These are phyloP conservation scores for Boletellus ananiceps DNA, from an alignment of 768 basidiomycete species.

Conservation along the genomic window DNA sequence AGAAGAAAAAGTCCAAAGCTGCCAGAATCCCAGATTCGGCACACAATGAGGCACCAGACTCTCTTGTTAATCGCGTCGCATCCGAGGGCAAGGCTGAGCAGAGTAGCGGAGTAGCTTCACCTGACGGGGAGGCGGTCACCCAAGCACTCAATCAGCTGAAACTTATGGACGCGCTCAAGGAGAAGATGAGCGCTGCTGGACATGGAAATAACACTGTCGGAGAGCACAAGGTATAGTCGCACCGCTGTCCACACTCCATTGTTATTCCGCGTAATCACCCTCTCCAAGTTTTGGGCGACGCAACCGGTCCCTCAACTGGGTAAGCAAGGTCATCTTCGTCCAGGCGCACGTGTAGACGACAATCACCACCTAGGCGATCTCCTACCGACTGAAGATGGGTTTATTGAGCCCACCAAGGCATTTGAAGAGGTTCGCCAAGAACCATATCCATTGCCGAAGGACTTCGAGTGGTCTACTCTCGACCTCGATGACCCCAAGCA, in stretches of 20 bases:
- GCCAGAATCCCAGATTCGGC: conserved; percentile 48
- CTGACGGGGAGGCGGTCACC: conserved; percentile 63
- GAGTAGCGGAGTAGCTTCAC: conserved; percentile 37
- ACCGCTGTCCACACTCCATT: background rate
- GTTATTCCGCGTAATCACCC: conserved; percentile 7
- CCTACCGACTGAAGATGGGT: conserved; percentile 70
- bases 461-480: conserved; percentile 86
- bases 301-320: conserved; percentile 94
- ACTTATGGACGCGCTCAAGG: conserved; percentile 80
- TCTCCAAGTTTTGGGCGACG: conserved; percentile 85
- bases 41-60: conserved; percentile 51
- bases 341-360: background rate
- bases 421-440: conserved; percentile 81
- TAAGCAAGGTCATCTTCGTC: conserved; percentile 23
- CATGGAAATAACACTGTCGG: conserved; percentile 77
- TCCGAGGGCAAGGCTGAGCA: conserved; percentile 62
- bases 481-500: conserved; percentile 75
- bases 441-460: conserved; percentile 81
- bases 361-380: conserved; percentile 49
- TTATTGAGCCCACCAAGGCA: conserved; percentile 79
- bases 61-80: conserved; percentile 62
- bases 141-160: conserved; percentile 72
- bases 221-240: conserved; percentile 71
- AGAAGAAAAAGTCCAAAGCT: conserved; percentile 84
- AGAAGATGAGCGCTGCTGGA: conserved; percentile 73